Base-by-base conservation (phyloP, 2,329 filamentous ascomycete genomes). In the Cadophora gregata region DNA sequence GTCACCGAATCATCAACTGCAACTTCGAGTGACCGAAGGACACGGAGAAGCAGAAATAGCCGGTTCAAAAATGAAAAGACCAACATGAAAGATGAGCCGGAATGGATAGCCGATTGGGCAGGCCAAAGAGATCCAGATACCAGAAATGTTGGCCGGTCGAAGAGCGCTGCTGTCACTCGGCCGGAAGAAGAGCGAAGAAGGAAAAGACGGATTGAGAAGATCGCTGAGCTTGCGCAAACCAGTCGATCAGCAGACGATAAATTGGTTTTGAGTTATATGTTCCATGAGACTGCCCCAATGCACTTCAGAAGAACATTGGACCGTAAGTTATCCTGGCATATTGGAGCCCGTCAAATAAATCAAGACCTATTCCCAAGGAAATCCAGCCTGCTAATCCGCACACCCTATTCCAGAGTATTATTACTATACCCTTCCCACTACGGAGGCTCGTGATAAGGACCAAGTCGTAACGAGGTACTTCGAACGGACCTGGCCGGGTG, bases 181-280 rank as follows among this genome's bases (percentile, higher is more conserved):
- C 55, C 55, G 12, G 33, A 59, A 29, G 55, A 59, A 4, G 55
- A 38, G 14, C n/a, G 36, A 3, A 38, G n/a, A 45, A 42, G n/a
- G n/a, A 42, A 21, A n/a, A 59, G n/a, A 14, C 14, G 55, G 14
- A 27, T 59, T 29, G 33, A 59, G 24, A 59, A 45, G 55, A 45
- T 59, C 21, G 14, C 36, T 9, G 55, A 59, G 19, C 24, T 45
- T 29, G 55, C 55, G 27, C 25, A 16, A 14, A 45, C 33, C 16
- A 24, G 21, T 12, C 33, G 55, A 10, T 45, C 55, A 3, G 33
- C 55, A 25, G 55, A 59, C 27, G 55, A 59, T 19, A 59, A 59
- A n/a, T n/a, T 59, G 21, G n/a, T 59, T 9, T 42, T 59, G 36
- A 45, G 33, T 21, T 59, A 59, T 29, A 59, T 59, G 55, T 59